Evolutionary conservation across 805 yeast genomes (phyloP), one percentile per base, ranked within the genome.

Genomic region (Pichia cephalocereana): DNA sequence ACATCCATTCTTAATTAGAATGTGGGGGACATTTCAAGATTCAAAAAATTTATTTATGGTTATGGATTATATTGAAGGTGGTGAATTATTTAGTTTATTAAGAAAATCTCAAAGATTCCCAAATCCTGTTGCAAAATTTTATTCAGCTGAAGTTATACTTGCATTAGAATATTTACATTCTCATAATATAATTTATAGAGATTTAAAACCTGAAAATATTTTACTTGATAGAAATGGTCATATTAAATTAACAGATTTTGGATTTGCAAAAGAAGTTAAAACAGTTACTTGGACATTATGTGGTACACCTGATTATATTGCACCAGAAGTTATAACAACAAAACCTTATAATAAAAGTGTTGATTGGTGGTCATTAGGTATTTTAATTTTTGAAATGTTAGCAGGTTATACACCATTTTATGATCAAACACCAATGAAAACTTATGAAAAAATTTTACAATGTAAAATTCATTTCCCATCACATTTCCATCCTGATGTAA

Each of bases 11-110:
- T 67, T 78, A 53, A 77, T 76, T 52, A 60, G 82, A 48, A 77
- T 78, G 82, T 78, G 83, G 83, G 83, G 83, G n/a, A 78, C 82
- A 7, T 78, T 74, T 57, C 82, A 77, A 59, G 83, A 78, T 56
- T 67, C 77, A 38, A 70, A 70, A 54, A 76, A 76, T 54, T 63
- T 78, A 48, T 78, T 77, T 53, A 77, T 78, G 82, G 75, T 78
- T 37, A 78, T 78, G 83, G 83, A 78, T 58, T 78, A 77, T 62
- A 77, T 78, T 56, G 83, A 78, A 61, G 83, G 83, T 26, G 83
- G 83, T 27, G 83, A 78, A 61, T 67, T 78, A 45, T 78, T 78
- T 54, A 73, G 79, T 3, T 61, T 78, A 41, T 67, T 78, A 53
- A 63, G 83, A 52, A 77, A 77, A 58, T 75, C 80, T 7, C 80